Evolutionary conservation across 2,329 filamentous ascomycete species (phyloP), one percentile per base, ranked within the genome.

Genomic region (Trichophyton rubrum): DNA sequence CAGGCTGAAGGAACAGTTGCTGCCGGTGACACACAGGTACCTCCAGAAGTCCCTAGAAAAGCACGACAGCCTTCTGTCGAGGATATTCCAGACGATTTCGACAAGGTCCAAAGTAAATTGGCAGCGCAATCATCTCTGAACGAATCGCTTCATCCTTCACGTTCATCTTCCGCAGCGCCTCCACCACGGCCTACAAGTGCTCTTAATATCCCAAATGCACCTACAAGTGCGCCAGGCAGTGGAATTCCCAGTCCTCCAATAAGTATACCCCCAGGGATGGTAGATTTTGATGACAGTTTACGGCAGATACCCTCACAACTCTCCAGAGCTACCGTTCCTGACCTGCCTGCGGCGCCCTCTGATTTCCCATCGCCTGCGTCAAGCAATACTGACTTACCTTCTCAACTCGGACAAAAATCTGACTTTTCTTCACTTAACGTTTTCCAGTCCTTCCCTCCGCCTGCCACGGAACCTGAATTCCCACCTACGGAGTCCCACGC

Each of bases 1-100:
- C 83, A 85, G 66, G 80, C 82, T 0, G 79, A 80, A 59, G 86
- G 89, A 63, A 81, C 84, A 9, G 45, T 33, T 7, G 38, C 47
- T 33, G 27, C 24, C 17, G 27, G 51, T 17, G 51, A 55, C 15
- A 9, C 51, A 1, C 51, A 55, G 17, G 24, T 4, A 8, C 5
- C 17, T 9, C 9, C 13, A 22, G 57, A 17, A 22, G 41, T 35
- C 15, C 15, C n/a, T 15, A 35, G 58, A 38, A 38, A 83, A 63
- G 62, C 68, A 59, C 64, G 69, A 63, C 77, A 83, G 64, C 75
- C 82, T 0, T 80, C 80, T 1, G 82, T 86, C 8, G 83, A 86
- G 67, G 82, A 84, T 40, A 79, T 79, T 0, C 79, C 80, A 3
- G 82, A 85, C 62, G 83, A 84, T 56, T 75, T 78, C 41, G 76